A percentile compares a stretch with the other conserved stretches of the same genome.
Conservation (phyloP, 208 protist species). For the Wallacemonas collosoma region DNA sequence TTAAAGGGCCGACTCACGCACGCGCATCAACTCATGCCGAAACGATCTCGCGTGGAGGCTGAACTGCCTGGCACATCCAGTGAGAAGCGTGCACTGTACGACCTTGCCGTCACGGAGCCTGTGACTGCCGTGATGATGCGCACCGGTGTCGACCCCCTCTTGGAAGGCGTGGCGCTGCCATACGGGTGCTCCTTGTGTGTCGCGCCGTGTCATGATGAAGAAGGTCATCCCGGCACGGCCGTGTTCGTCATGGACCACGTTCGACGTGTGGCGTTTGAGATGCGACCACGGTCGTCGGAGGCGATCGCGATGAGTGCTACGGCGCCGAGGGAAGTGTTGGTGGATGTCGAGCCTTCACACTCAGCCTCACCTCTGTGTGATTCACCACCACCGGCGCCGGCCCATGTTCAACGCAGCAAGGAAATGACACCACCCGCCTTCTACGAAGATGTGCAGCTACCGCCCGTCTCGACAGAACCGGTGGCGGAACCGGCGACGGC, state of each 20-base stretch:
- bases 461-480: neutral
- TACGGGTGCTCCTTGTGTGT: constrained; percentile 12
- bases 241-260: constrained; percentile 14
- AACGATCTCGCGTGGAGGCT: neutral
- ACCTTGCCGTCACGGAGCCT: neutral
- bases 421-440: constrained; percentile 1
- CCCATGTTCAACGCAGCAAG: neutral
- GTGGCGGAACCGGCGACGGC: neutral
- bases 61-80: neutral
- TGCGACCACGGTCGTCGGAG: neutral
- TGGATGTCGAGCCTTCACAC: neutral
- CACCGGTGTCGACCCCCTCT: neutral
- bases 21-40: neutral
- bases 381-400: neutral
- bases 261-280: constrained; percentile 2
- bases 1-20: too few species aligned
- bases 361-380: too few species aligned
- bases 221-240: neutral
- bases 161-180: neutral
- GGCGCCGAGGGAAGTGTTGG: neutral
- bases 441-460: constrained; percentile 4
- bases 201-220: neutral
- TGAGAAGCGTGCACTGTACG: constrained; percentile 6
- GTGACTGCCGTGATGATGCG: neutral
- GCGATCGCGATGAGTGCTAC: neutral